Percentiles rank a stretch among this genome's conserved stretches.
Evolutionary conservation across 2,329 filamentous ascomycete genomes (phyloP).

Genomic region (Colletotrichum chrysophilum): DNA sequence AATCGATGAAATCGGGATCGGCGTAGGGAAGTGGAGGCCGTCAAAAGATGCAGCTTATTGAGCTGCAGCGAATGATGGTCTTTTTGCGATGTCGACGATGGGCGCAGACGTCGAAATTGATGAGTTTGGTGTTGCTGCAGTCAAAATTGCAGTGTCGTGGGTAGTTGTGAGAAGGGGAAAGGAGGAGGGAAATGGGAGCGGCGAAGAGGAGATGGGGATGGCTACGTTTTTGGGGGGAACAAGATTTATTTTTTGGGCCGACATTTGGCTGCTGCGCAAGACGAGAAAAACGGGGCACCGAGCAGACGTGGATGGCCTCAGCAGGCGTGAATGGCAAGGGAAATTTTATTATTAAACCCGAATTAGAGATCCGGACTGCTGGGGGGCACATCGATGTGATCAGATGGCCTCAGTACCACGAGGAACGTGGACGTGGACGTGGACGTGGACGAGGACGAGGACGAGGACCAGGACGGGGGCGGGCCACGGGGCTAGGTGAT

Average conservation of each 20-base stretch:
- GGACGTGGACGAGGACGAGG: background rate
- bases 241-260: slow-evolving; percentile 46
- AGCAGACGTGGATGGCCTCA: slow-evolving; percentile 26
- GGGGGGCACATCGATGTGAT: slow-evolving; percentile 21
- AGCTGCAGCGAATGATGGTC: slow-evolving; percentile 37
- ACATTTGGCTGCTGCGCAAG: slow-evolving; percentile 37
- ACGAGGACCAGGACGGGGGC: background rate
- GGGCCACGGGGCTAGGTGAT: background rate
- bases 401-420: slow-evolving; percentile 22
- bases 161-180: slow-evolving; percentile 33
- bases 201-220: slow-evolving; percentile 50
- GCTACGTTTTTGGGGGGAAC: slow-evolving; percentile 54
- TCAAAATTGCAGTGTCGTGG: slow-evolving; percentile 39
- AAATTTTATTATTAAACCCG: slow-evolving; percentile 39
- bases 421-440: slow-evolving; percentile 23
- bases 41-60: slow-evolving; percentile 32
- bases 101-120: slow-evolving; percentile 40
- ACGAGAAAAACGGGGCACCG: slow-evolving; percentile 54
- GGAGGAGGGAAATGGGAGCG: slow-evolving; percentile 29
- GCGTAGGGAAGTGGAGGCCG: slow-evolving; percentile 24
- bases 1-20: slow-evolving; percentile 26
- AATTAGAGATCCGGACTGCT: slow-evolving; percentile 22
- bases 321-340: slow-evolving; percentile 30
- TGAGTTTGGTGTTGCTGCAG: slow-evolving; percentile 37
- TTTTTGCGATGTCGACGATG: slow-evolving; percentile 37